A percentile compares a stretch with the other conserved stretches of the same genome.
These are phyloP conservation scores for Calonectria pseudoturangicola DNA, from an alignment of 2,329 filamentous ascomycete genomes.

Conservation along the genomic window DNA sequence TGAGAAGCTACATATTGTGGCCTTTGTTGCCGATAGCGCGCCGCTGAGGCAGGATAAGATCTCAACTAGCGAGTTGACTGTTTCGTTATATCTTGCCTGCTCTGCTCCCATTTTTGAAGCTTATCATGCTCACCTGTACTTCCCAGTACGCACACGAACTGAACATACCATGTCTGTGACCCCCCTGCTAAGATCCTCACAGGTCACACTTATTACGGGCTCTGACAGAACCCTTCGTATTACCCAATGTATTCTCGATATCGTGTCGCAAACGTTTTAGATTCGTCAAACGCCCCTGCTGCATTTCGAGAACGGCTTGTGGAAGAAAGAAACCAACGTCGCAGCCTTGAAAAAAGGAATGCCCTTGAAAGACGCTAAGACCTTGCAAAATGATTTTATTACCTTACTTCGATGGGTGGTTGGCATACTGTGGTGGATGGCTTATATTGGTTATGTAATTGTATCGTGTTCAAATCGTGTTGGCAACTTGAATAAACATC, in stretches of 20 bases:
- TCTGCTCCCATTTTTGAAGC: not conserved
- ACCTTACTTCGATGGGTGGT: conserved; percentile 14
- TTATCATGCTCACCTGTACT: not conserved
- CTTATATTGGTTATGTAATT: not conserved
- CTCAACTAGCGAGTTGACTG: conserved; percentile 15
- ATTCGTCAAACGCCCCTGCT: conserved; percentile 9
- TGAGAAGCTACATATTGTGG: not conserved
- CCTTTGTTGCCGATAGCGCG: not conserved
- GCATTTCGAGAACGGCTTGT: not conserved
- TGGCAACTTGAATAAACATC: no score
- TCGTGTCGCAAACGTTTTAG: not conserved
- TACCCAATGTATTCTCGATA: conserved; percentile 17
- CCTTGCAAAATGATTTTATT: not conserved
- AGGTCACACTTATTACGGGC: not conserved
- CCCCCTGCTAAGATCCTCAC: not conserved
- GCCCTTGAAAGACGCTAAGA: not conserved
- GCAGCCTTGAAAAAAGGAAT: no score
- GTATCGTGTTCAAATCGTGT: not conserved
- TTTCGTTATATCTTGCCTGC: not conserved
- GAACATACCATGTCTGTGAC: no score
- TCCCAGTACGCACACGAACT: not conserved
- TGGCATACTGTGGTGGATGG: not conserved
- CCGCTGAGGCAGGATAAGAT: not conserved
- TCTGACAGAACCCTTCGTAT: conserved; percentile 3
- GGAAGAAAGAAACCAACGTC: not conserved